phyloP scores from a whole-genome alignment of 345 rosid genomes.

The Durio zibethinus region DNA sequence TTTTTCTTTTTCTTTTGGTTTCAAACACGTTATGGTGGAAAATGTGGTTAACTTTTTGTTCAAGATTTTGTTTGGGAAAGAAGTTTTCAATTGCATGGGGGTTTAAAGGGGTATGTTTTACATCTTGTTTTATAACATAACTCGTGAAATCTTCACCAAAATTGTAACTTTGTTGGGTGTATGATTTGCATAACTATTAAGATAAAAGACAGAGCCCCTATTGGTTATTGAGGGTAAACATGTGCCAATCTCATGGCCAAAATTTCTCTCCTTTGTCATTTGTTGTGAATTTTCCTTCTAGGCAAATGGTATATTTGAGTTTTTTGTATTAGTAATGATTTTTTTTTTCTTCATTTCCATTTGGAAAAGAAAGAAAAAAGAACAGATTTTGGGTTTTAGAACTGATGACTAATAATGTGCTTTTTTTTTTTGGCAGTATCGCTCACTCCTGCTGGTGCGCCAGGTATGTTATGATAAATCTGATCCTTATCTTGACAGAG shows the following conservation, averaged over 20 bases:
- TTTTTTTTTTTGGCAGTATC: slow-evolving; percentile 41
- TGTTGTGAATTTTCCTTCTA: not conserved
- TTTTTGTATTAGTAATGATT: not conserved
- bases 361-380: not conserved
- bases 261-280: not conserved
- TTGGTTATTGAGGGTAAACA: not conserved
- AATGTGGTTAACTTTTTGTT: not conserved
- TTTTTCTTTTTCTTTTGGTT: not conserved
- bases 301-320: not conserved
- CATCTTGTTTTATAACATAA: not conserved
- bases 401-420: not conserved
- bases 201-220: not conserved
- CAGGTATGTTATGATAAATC: slow-evolving; percentile 30
- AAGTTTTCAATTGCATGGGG: not conserved
- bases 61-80: not conserved
- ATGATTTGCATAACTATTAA: not conserved
- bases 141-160: not conserved
- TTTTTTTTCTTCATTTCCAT: no score
- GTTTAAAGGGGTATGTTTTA: not conserved
- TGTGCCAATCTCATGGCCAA: not conserved
- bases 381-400: not conserved
- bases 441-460: slow-evolving; percentile 39
- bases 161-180: not conserved
- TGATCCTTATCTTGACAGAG: not conserved
- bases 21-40: not conserved